Percentiles rank a stretch among this genome's conserved stretches.
Evolutionary conservation across 2,329 filamentous ascomycete genomes (phyloP).

Genomic region (Colletotrichum falcatum): DNA sequence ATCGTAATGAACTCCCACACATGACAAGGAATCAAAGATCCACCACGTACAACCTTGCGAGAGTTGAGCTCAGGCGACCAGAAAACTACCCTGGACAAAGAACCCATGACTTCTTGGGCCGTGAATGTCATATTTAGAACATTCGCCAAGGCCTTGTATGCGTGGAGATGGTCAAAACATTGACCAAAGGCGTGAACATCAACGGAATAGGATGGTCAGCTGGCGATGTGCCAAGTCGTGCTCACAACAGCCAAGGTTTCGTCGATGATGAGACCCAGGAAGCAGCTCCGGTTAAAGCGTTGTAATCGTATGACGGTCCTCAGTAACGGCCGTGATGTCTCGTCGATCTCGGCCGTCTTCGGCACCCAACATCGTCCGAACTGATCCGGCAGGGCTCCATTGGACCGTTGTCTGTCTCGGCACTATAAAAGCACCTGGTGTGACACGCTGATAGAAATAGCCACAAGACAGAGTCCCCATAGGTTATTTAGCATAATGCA

Average conservation of each 20-base stretch:
- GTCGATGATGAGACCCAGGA: constrained; percentile 12
- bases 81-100: neutral
- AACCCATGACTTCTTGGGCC: neutral
- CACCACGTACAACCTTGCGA: neutral
- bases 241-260: constrained; percentile 22
- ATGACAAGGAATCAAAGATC: neutral
- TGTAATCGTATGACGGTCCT: neutral
- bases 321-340: constrained; percentile 4
- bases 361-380: constrained; percentile 30
- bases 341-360: constrained; percentile 33
- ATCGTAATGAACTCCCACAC: constrained; percentile 13
- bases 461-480: too few species aligned
- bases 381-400: constrained; percentile 16
- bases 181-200: neutral
- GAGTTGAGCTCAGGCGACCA: neutral
- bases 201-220: constrained; percentile 3
- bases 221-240: constrained; percentile 27
- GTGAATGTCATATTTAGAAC: constrained; percentile 19
- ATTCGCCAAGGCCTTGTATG: constrained; percentile 33
- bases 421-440: neutral
- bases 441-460: too few species aligned
- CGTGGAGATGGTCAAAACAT: neutral
- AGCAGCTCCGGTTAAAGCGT: neutral
- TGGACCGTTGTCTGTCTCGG: constrained; percentile 29
- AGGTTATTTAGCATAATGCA: too few species aligned